Evolutionary conservation across 257 asterid genomes (phyloP), one percentile per base, ranked within the genome.

Genomic region (Fraxinus pennsylvanica): DNA sequence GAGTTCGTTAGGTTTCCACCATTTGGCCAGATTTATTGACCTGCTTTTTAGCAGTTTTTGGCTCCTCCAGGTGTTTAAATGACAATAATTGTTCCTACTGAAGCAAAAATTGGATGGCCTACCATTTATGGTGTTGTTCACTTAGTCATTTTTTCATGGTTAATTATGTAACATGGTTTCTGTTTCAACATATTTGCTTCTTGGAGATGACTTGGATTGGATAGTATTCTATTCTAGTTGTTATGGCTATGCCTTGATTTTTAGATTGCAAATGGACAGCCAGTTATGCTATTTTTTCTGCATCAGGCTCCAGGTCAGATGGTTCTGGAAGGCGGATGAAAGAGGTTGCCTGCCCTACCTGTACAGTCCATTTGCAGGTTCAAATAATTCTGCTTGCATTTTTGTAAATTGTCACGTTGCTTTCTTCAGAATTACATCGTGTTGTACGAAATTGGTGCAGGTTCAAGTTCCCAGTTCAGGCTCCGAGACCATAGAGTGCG

Each of bases 261-360:
- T 41, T 65, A 47, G 39, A 25, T 74, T 41, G 4, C 59, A 79
- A 76, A 9, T 73, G 52, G 39, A 68, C 27, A 21, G 13, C 39
- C 45, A 22, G 36, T 32, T 68, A 6, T 81, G 6, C n/a, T 63
- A 29, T 52, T 77, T 39, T 52, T 35, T 82, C 59, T 77, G 47
- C n/a, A 38, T 74, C 89, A 90, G 97, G 90, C 75, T 89, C 98
- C 22, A 83, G 86, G 82, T 89, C 97, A 45, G 89, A 87, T 7
- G 75, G 86, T 59, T 87, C 91, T 33, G 92, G 94, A 68, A 91
- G 74, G 82, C 86, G 92, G 85, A 91, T 91, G 97, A 92, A 92
- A 84, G 98, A 94, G 87, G 97, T 94, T 63, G 97, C 98, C 38
- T 94, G 97, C 88, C 98, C 98, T 73, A 94, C 98, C 66, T 92